These are phyloP conservation scores for Iris macrosiphon DNA, from an alignment of 106 monocot genomes.

Conservation along the genomic window DNA sequence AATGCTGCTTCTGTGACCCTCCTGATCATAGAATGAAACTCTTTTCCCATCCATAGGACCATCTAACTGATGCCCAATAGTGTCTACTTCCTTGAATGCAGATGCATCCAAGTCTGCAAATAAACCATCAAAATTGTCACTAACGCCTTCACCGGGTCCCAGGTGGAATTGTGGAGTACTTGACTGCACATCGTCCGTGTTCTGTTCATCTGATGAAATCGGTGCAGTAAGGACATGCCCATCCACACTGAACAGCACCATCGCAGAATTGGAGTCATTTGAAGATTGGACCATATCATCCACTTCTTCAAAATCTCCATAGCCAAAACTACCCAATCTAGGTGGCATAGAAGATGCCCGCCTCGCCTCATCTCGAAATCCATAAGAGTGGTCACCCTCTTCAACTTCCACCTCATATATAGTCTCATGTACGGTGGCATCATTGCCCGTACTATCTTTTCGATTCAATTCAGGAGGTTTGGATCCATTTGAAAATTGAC, in stretches of 20 bases:
- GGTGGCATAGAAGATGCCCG: constrained; percentile 18
- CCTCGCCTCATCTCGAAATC: constrained; percentile 17
- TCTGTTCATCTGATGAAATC: constrained; percentile 53
- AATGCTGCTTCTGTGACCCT: constrained; percentile 3
- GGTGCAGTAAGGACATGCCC: constrained; percentile 93
- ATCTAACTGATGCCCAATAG: constrained; percentile 7
- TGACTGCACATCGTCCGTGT: constrained; percentile 47
- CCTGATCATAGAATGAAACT: constrained; percentile 16
- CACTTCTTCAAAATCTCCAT: constrained; percentile 72
- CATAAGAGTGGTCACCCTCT: constrained; percentile 13
- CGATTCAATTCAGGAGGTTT: constrained; percentile 9
- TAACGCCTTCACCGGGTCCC: constrained; percentile 76
- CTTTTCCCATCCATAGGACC: background rate
- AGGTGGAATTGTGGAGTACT: constrained; percentile 82
- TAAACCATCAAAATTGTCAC: constrained; percentile 49
- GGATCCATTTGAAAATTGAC: constrained; percentile 12
- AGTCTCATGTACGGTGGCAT: constrained; percentile 5
- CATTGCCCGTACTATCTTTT: constrained; percentile 8
- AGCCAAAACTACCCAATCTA: constrained; percentile 42
- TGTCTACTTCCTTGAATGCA: constrained; percentile 10
- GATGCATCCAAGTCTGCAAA: constrained; percentile 37
- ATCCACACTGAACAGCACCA: constrained; percentile 92
- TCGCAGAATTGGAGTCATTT: constrained; percentile 57
- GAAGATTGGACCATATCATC: constrained; percentile 68
- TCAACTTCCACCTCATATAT: constrained; percentile 15